phyloP scores from a whole-genome alignment of 805 yeast genomes.

The Saccharomycopsis sp. region DNA sequence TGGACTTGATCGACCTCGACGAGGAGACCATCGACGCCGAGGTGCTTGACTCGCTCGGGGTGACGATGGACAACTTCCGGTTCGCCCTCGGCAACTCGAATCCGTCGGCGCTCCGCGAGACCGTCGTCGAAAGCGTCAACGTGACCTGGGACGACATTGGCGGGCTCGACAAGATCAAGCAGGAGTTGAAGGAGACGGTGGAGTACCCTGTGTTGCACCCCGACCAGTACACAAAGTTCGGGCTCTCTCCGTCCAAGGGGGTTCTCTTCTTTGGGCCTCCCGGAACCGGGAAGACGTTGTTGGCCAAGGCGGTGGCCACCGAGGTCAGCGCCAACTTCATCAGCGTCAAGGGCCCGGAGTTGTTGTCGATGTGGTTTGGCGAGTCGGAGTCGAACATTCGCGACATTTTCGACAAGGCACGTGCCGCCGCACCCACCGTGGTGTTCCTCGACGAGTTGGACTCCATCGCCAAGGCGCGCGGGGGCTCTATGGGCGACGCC shows the following conservation, averaged over 20 bases:
- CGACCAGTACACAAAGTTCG: constrained; percentile 97
- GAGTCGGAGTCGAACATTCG: constrained; percentile 96
- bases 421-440: constrained; percentile 99
- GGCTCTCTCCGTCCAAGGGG: constrained; percentile 96
- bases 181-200: constrained; percentile 96
- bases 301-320: constrained; percentile 98
- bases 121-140: constrained; percentile 96
- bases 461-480: constrained; percentile 96
- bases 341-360: constrained; percentile 94
- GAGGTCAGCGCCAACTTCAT: constrained; percentile 98
- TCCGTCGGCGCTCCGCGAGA: constrained; percentile 98
- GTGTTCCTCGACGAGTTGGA: constrained; percentile 97
- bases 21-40: constrained; percentile 98
- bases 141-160: constrained; percentile 99
- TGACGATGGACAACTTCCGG: constrained; percentile 97
- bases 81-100: constrained; percentile 96
- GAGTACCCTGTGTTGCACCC: constrained; percentile 99
- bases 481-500: constrained; percentile 85
- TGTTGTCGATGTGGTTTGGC: constrained; percentile 98
- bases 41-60: constrained; percentile 91
- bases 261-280: constrained; percentile 99
- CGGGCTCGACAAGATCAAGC: constrained; percentile 93
- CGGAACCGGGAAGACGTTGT: constrained; percentile 98
- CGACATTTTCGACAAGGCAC: constrained; percentile 95
- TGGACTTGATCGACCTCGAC: constrained; percentile 94